A percentile compares a stretch with the other conserved stretches of the same genome.
phyloP scores from a whole-genome alignment of 2,329 filamentous ascomycete species.

The Fusarium humuli region DNA sequence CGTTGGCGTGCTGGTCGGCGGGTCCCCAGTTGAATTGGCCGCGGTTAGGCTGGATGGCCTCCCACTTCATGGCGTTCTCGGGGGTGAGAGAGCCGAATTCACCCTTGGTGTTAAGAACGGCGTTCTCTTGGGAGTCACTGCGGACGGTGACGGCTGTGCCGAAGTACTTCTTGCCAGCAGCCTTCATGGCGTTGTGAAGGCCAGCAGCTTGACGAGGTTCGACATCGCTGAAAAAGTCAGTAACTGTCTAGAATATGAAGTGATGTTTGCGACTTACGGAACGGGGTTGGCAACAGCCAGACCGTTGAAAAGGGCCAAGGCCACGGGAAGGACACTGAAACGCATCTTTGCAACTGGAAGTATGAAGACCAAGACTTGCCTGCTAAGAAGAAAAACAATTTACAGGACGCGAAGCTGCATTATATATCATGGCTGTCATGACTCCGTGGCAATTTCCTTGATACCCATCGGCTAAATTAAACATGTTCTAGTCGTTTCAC shows the following conservation, averaged over 20 bases:
- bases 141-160: conserved; percentile 20
- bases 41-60: conserved; percentile 15
- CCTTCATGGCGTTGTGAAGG: conserved; percentile 11
- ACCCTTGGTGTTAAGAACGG: conserved; percentile 9
- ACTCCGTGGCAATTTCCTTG: neutral
- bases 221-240: neutral
- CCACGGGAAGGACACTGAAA: conserved; percentile 14
- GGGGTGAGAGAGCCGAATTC: conserved; percentile 15
- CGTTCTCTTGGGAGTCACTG: conserved; percentile 1
- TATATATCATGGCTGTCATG: neutral
- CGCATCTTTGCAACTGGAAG: conserved; percentile 12
- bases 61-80: conserved; percentile 28
- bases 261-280: neutral
- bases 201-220: conserved; percentile 8
- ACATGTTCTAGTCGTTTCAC: neutral
- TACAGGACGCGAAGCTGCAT: neutral
- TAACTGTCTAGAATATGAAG: neutral
- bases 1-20: conserved; percentile 15
- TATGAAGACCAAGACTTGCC: neutral
- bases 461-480: conserved; percentile 14
- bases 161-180: conserved; percentile 22
- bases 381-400: neutral
- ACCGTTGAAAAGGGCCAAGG: conserved; percentile 10
- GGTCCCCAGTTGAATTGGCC: conserved; percentile 23
- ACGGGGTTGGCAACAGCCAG: conserved; percentile 10